Evolutionary conservation across 805 yeast species (phyloP), one percentile per base, ranked within the genome.

Genomic region (Ogataea paradorogensis): DNA sequence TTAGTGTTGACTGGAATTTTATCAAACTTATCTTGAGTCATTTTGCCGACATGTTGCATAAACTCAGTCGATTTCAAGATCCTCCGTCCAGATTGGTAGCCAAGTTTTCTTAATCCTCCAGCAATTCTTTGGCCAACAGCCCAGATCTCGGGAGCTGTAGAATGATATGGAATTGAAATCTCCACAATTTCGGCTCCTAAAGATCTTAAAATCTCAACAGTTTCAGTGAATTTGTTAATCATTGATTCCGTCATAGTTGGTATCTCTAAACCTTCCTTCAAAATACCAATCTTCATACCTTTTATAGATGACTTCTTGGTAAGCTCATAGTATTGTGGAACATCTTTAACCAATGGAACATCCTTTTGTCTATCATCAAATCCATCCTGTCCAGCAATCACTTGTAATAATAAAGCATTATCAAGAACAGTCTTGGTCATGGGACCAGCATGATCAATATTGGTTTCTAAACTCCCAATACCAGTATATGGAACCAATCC

Each of bases 401-500:
- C 67, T 33, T 58, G 54, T 16, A 65, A 50, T 22, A 61, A 41
- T 24, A 49, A 30, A 18, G 63, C 63, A 44, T 63, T 65, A 14
- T 55, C 64, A 22, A 59, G 45, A 3, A 65, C 69, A 15, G 63
- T 58, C 28, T 43, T 51, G 4, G 70, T 64, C 63, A 65, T 60
- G n/a, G 67, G 66, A 6, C 70, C 70, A 13, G 63, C 59, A 45
- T 63, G 66, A 39, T 65, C 70, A 30, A 58, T 57, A 30, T 58
- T 61, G 7, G 59, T 53, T 32, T 63, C 69, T 33, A 58, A 48
- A 27, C 61, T 55, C 7, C 61, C 63, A 27, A 61, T 56, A n/a
- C 69, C 69, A 11, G 70, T 61, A 47, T 53, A 60, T 3, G 66
- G 66, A 15, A 62, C 61, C 18, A 62, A 43, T 9, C 79, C 79